Evolutionary conservation across 441 rosid genomes (phyloP), one percentile per base, ranked within the genome.

Genomic region (Adansonia gregorii): DNA sequence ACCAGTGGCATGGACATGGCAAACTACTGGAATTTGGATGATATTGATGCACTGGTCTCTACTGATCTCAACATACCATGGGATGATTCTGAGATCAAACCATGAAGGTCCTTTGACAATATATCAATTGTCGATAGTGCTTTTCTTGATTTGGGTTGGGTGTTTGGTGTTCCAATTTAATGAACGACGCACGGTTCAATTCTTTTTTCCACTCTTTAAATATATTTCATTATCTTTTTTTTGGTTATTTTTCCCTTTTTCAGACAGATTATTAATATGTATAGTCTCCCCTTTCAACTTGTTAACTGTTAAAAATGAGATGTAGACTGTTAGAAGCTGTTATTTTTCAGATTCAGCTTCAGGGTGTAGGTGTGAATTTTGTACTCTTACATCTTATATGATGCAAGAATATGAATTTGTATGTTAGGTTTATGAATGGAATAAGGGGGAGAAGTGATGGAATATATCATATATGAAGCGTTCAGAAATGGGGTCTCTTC

Each of bases 11-110:
- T 77, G 81, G 84, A 72, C 27, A 73, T 71, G 66, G 9, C 75
- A 54, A 80, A 67, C 24, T 82, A 69, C 80, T 89, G 91, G 91
- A 85, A 83, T 78, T 87, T 89, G 93, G 91, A 88, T 52, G 91
- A 89, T 12, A 79, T 87, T 15, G 88, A 88, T 48, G 83, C 79
- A 48, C 83, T 87, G 27, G 85, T 71, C 41, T 84, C 91, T 27
- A 72, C 82, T 66, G 86, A 88, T 80, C 83, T 81, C 74, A 85
- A 78, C 54, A 67, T 81, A 9, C 82, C 90, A 7, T 88, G 93
- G 93, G 88, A 84, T 78, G 88, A 82, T 76, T 66, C 81, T 63
- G 88, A 85, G 76, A 71, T 83, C 80, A 88, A 89, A 78, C 93
- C 91, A 24, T 88, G 84, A 83, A 70, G 22, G n/a, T 11, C 14